phyloP scores from a whole-genome alignment of 805 yeast genomes.

The Saitoella complicata region DNA sequence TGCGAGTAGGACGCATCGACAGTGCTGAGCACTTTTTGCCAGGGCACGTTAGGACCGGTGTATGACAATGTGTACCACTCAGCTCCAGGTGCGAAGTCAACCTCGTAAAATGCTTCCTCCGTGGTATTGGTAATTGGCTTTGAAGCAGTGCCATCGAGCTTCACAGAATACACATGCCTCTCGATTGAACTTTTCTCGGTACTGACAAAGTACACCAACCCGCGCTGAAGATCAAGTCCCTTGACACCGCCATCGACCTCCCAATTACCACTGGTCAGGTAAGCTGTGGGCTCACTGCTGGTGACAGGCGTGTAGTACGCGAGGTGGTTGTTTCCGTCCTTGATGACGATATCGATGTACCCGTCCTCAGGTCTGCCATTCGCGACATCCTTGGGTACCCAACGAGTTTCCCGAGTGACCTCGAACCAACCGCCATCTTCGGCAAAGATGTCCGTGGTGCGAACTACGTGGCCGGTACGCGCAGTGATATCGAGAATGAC shows the following conservation, averaged over 20 bases:
- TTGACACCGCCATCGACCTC: constrained; percentile 71
- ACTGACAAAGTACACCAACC: constrained; percentile 46
- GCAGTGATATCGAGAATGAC: constrained; percentile 33
- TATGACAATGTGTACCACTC: constrained; percentile 56
- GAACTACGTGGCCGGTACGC: constrained; percentile 25
- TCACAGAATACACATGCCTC: constrained; percentile 63
- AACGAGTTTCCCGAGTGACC: constrained; percentile 45
- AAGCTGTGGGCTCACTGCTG: constrained; percentile 30
- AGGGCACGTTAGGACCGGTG: constrained; percentile 65
- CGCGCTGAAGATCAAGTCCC: constrained; percentile 29
- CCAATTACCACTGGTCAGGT: constrained; percentile 70
- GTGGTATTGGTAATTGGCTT: constrained; percentile 34
- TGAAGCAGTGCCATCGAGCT: constrained; percentile 31
- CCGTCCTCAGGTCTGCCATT: constrained; percentile 39
- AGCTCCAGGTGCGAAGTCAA: constrained; percentile 65
- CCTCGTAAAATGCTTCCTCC: constrained; percentile 49
- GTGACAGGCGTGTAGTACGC: constrained; percentile 70
- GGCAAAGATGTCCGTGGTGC: constrained; percentile 16
- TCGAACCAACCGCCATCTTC: constrained; percentile 59
- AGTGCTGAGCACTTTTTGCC: constrained; percentile 48
- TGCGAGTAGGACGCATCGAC: constrained; percentile 21
- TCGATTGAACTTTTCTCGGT: constrained; percentile 69
- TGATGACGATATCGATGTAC: constrained; percentile 53
- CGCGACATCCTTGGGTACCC: constrained; percentile 34
- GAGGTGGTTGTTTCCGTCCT: constrained; percentile 47